A percentile compares a stretch with the other conserved stretches of the same genome.
Conservation (phyloP, 129 eudicot species). For the Tagetes patula region DNA sequence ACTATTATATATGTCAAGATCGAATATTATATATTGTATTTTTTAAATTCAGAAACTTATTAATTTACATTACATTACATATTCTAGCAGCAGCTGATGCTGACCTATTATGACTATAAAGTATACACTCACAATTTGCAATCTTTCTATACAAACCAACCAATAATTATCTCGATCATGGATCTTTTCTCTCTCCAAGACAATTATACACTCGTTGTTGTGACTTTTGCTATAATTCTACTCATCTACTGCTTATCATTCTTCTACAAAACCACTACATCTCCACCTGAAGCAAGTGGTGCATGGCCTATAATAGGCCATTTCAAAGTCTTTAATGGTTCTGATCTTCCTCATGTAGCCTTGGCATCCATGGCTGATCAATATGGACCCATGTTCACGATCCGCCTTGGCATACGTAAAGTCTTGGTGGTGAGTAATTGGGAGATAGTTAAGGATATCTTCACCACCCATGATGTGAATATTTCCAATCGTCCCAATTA, state of each 20-base stretch:
- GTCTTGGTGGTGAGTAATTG: constrained; percentile 32
- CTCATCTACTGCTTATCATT: background rate
- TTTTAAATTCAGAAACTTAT: too few relatives aligned
- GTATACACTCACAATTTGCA: background rate
- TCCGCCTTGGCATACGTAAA: constrained; percentile 23
- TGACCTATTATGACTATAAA: background rate
- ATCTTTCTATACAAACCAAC: background rate
- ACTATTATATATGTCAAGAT: too few relatives aligned
- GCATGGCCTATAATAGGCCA: constrained; percentile 60
- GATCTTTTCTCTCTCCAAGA: background rate
- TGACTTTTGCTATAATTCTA: background rate
- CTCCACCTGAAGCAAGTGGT: constrained; percentile 49
- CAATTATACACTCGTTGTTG: background rate
- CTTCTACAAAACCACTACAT: background rate
- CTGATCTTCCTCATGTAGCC: constrained; percentile 21
- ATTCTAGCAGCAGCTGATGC: too few relatives aligned
- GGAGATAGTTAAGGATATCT: constrained; percentile 33
- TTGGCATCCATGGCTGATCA: constrained; percentile 32
- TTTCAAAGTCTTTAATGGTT: constrained; percentile 15
- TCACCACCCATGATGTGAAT: constrained; percentile 23
- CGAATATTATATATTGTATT: too few relatives aligned
- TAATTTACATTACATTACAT: too few relatives aligned
- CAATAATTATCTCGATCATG: background rate
- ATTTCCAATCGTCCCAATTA: constrained; percentile 25
- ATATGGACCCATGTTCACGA: constrained; percentile 31